Percentiles rank a stretch among this genome's conserved stretches.
Evolutionary conservation across 2,329 filamentous ascomycete genomes (phyloP).

Genomic region (Cordyceps cicadae): DNA sequence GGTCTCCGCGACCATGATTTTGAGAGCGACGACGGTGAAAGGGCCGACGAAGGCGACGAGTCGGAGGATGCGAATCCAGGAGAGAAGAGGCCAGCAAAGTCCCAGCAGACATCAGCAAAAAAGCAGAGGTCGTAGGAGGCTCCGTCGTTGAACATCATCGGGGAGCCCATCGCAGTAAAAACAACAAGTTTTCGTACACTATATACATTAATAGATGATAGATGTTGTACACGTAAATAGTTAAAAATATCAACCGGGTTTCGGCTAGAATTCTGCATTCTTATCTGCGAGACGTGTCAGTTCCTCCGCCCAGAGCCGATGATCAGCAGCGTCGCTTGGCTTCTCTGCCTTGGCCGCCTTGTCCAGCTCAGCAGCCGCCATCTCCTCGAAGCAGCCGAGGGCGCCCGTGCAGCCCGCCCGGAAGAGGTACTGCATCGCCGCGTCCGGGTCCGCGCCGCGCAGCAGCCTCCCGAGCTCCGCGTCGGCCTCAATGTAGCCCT

Average conservation of each 20-base stretch:
- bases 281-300: constrained; percentile 25
- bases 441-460: constrained; percentile 15
- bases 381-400: constrained; percentile 19
- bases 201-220: constrained; percentile 16
- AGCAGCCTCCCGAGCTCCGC: constrained; percentile 21
- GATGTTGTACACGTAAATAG: background rate
- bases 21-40: constrained; percentile 25
- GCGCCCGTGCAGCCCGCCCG: constrained; percentile 20
- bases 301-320: constrained; percentile 25
- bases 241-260: constrained; percentile 15
- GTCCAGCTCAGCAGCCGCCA: constrained; percentile 24
- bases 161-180: background rate
- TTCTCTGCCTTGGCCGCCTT: constrained; percentile 14
- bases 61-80: constrained; percentile 12
- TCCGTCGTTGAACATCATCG: background rate
- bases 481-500: constrained; percentile 20
- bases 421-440: constrained; percentile 20
- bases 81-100: constrained; percentile 19
- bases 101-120: constrained; percentile 2
- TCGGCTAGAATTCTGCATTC: constrained; percentile 17
- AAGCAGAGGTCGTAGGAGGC: constrained; percentile 22
- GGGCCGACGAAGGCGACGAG: constrained; percentile 24
- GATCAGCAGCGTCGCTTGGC: constrained; percentile 15
- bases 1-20: constrained; percentile 23
- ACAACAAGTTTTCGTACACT: background rate